Percentiles rank a stretch among this genome's conserved stretches.
Conservation (phyloP, 257 asterid species). For the Coffea eugenioides region DNA sequence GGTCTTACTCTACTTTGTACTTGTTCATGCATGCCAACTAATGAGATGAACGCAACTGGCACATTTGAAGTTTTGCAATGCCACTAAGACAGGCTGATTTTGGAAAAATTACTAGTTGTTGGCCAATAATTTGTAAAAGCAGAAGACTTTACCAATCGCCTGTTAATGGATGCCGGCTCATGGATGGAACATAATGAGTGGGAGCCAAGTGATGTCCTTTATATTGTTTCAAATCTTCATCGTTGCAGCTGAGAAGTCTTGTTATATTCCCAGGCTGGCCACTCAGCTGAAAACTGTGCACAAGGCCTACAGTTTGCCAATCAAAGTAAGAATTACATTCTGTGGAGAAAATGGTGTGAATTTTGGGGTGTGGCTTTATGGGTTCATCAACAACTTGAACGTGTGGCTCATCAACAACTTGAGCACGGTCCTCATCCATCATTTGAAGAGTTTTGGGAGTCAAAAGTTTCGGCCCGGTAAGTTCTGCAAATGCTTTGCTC, state of each 20-base stretch:
- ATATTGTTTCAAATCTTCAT: conserved; percentile 80
- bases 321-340: conserved; percentile 91
- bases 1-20: neutral
- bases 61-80: neutral
- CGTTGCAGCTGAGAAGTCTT: conserved; percentile 87
- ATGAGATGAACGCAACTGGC: neutral
- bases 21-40: neutral
- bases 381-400: conserved; percentile 53
- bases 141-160: conserved; percentile 76
- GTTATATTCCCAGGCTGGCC: conserved; percentile 97
- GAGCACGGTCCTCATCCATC: conserved; percentile 40
- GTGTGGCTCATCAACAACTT: conserved; percentile 31
- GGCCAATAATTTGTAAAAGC: conserved; percentile 16
- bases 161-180: conserved; percentile 94
- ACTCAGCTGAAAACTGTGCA: conserved; percentile 83
- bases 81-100: neutral
- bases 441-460: conserved; percentile 59
- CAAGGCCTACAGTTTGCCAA: conserved; percentile 97
- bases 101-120: conserved; percentile 1
- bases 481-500: conserved; percentile 75
- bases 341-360: conserved; percentile 89
- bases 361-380: conserved; percentile 60
- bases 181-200: conserved; percentile 94
- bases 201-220: conserved; percentile 91
- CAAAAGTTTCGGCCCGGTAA: conserved; percentile 61